A percentile compares a stretch with the other conserved stretches of the same genome.
These are phyloP conservation scores for Trichophyton schoenleinii DNA, from an alignment of 2,329 filamentous ascomycete genomes.

Conservation along the genomic window DNA sequence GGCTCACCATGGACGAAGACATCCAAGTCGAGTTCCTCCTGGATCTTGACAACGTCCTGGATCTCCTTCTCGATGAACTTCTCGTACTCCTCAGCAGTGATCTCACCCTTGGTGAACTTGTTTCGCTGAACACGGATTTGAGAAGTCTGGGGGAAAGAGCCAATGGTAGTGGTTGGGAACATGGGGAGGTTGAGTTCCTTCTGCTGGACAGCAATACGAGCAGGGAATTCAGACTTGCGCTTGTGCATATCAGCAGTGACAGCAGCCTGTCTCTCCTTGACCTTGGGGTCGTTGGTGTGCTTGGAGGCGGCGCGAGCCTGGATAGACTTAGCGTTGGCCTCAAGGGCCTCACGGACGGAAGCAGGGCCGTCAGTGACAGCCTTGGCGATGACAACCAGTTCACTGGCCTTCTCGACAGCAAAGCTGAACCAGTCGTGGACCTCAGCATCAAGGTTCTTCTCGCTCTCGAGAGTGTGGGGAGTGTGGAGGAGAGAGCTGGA, in stretches of 20 bases:
- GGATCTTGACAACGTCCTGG: constrained; percentile 82
- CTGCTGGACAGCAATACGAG: constrained; percentile 77
- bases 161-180: constrained; percentile 98
- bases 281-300: constrained; percentile 91
- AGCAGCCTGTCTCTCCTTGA: constrained; percentile 91
- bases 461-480: constrained; percentile 90
- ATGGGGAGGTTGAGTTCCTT: constrained; percentile 83
- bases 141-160: constrained; percentile 98
- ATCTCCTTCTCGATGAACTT: constrained; percentile 99
- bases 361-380: constrained; percentile 87
- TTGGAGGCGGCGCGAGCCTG: constrained; percentile 81
- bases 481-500: constrained; percentile 97
- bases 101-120: constrained; percentile 98
- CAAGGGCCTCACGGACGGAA: constrained; percentile 72
- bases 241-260: constrained; percentile 77
- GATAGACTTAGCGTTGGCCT: constrained; percentile 93
- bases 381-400: constrained; percentile 90
- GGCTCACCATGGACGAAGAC: constrained; percentile 98
- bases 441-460: constrained; percentile 95
- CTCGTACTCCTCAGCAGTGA: constrained; percentile 84
- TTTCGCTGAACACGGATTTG: constrained; percentile 94
- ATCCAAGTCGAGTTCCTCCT: constrained; percentile 94
- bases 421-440: constrained; percentile 98
- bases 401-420: constrained; percentile 82
- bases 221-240: constrained; percentile 79